These are phyloP conservation scores for Bryum argenteum DNA, from an alignment of 225 moss, liverwort and hornwort species.

Conservation along the genomic window DNA sequence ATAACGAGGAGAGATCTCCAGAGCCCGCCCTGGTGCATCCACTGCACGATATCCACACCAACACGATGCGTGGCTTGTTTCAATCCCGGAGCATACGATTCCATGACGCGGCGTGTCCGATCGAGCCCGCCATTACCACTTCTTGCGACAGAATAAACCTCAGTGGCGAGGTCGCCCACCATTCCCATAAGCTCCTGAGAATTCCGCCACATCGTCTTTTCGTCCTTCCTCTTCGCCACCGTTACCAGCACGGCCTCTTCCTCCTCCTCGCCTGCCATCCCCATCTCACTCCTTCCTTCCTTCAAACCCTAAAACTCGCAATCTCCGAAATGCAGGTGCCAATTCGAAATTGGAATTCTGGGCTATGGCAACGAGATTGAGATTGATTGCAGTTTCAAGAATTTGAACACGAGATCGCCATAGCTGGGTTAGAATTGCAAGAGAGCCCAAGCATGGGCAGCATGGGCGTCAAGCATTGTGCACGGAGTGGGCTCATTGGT, in stretches of 20 bases:
- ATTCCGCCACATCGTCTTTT: slow-evolving; percentile 26
- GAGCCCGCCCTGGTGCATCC: slow-evolving; percentile 78
- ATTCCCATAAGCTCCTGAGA: slow-evolving; percentile 46
- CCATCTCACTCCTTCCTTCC: slow-evolving; percentile 15
- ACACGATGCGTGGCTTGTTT: slow-evolving; percentile 44
- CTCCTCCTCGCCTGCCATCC: slow-evolving; percentile 36
- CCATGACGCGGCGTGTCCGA: slow-evolving; percentile 49
- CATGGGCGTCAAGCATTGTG: neutral
- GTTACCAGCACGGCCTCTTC: slow-evolving; percentile 22
- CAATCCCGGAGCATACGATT: slow-evolving; percentile 62
- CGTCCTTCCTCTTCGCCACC: slow-evolving; percentile 28
- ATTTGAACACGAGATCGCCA: neutral
- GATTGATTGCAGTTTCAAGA: neutral
- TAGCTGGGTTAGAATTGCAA: neutral
- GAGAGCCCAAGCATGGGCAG: neutral
- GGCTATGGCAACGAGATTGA: neutral
- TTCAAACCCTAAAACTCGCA: slow-evolving; percentile 32
- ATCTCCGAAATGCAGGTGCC: neutral
- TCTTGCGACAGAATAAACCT: slow-evolving; percentile 35
- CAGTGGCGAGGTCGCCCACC: slow-evolving; percentile 53
- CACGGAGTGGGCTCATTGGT: neutral
- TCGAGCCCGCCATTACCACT: slow-evolving; percentile 36
- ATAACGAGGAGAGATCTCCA: slow-evolving; percentile 82
- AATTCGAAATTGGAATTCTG: neutral
- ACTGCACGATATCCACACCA: slow-evolving; percentile 57